phyloP scores from a whole-genome alignment of 768 basidiomycete genomes.

The Galerina marginata region DNA sequence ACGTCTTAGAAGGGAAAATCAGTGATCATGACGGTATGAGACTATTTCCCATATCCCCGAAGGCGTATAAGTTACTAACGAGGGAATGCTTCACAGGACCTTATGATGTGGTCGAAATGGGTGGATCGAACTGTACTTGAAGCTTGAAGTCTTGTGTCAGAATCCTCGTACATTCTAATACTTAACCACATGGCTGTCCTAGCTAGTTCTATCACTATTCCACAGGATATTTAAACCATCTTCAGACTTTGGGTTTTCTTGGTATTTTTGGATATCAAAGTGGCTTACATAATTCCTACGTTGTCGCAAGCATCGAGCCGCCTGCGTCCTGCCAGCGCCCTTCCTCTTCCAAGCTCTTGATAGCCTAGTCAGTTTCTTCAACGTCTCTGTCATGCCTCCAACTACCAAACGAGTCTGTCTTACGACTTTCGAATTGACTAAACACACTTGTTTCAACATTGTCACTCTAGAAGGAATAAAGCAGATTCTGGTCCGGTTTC shows the following conservation, averaged over 20 bases:
- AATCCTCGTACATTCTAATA: not conserved
- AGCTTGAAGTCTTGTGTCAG: not conserved
- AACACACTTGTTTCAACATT: slow-evolving; percentile 14
- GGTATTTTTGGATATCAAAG: too few relatives aligned
- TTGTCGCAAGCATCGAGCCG: not conserved
- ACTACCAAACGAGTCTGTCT: slow-evolving; percentile 20
- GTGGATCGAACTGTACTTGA: slow-evolving; percentile 20
- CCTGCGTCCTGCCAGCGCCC: not conserved
- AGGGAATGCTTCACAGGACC: slow-evolving; percentile 22
- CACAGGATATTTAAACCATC: not conserved
- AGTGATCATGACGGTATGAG: slow-evolving; percentile 53
- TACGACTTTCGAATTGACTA: slow-evolving; percentile 15
- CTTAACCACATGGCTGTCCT: not conserved
- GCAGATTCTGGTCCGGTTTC: slow-evolving; percentile 13
- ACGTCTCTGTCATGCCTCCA: slow-evolving; percentile 14
- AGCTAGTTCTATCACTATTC: not conserved
- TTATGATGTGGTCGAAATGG: slow-evolving; percentile 36
- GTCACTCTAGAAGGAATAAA: slow-evolving; percentile 21
- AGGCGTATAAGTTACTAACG: not conserved
- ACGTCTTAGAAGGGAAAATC: slow-evolving; percentile 48
- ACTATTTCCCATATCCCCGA: not conserved
- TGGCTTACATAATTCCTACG: too few relatives aligned
- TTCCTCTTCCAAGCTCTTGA: not conserved
- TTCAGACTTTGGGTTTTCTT: too few relatives aligned
- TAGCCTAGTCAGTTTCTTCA: slow-evolving; percentile 8